phyloP scores from a whole-genome alignment of 768 basidiomycete species.

The Mrakia frigida region DNA sequence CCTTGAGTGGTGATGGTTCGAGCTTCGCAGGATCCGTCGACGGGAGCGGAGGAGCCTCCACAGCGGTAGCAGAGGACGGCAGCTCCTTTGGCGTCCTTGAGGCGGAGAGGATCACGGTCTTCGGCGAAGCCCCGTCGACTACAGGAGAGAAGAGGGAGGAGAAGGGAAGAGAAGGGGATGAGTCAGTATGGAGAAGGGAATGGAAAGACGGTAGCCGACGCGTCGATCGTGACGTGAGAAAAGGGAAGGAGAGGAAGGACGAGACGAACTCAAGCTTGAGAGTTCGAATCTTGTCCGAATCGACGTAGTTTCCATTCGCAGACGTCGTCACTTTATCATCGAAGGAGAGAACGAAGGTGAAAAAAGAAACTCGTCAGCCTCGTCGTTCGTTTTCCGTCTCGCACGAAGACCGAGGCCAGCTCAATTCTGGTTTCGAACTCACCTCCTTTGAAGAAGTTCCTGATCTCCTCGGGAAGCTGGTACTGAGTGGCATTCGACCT shows the following conservation, averaged over 20 bases:
- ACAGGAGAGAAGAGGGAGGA: constrained; percentile 2
- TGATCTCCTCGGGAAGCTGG: constrained; percentile 77
- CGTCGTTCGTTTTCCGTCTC: background rate
- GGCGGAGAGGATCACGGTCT: constrained; percentile 79
- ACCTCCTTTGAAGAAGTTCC: constrained; percentile 83
- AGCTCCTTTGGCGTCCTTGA: constrained; percentile 75
- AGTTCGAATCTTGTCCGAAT: constrained; percentile 67
- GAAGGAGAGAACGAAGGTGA: too few relatives aligned
- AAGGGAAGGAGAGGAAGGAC: constrained; percentile 26
- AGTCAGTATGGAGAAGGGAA: background rate
- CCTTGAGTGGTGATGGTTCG: background rate
- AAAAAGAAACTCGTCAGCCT: background rate
- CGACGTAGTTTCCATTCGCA: constrained; percentile 74
- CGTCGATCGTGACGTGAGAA: too few relatives aligned
- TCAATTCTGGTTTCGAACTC: constrained; percentile 37
- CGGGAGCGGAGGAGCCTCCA: constrained; percentile 62
- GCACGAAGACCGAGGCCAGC: background rate
- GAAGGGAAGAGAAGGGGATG: background rate
- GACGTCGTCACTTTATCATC: constrained; percentile 62
- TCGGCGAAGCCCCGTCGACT: constrained; percentile 85
- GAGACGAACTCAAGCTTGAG: constrained; percentile 72
- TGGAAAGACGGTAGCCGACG: too few relatives aligned
- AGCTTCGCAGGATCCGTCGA: constrained; percentile 14
- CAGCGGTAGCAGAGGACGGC: constrained; percentile 89
- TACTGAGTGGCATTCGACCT: constrained; percentile 70